Percentiles rank a stretch among this genome's conserved stretches.
Conservation (phyloP, 1,284 basidiomycete genomes). For the Austropuccinia psidii region DNA sequence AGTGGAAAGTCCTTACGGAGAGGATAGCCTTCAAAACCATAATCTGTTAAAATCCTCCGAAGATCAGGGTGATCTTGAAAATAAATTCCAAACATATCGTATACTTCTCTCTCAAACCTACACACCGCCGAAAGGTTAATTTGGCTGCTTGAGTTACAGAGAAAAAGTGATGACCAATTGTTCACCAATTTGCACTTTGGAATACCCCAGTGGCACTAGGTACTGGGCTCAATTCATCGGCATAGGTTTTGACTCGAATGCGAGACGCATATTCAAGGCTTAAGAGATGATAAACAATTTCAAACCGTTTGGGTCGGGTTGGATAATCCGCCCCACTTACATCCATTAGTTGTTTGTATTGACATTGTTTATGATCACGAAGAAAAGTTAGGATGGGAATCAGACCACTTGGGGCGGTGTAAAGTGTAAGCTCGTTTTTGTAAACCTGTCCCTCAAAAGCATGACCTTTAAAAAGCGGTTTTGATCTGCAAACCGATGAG, state of each 20-base stretch:
- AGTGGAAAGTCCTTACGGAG: conserved; percentile 96
- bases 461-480: no score
- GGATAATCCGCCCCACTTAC: conserved; percentile 95
- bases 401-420: conserved; percentile 72
- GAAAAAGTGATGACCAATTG: neutral
- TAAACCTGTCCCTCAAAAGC: conserved; percentile 54
- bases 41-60: conserved; percentile 94
- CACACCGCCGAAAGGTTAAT: neutral
- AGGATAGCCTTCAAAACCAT: conserved; percentile 97
- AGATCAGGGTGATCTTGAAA: conserved; percentile 94
- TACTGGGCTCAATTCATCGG: conserved; percentile 87
- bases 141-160: neutral
- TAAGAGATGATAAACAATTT: conserved; percentile 92
- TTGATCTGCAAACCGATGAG: neutral
- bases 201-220: conserved; percentile 74
- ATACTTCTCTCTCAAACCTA: conserved; percentile 84
- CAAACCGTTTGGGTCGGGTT: conserved; percentile 85
- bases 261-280: conserved; percentile 64
- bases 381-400: conserved; percentile 85
- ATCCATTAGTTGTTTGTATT: conserved; percentile 88
- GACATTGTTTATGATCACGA: conserved; percentile 90
- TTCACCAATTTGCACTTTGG: conserved; percentile 80
- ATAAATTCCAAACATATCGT: conserved; percentile 97
- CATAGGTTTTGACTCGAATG: conserved; percentile 96
- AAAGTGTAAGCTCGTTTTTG: conserved; percentile 91